Evolutionary conservation across 1,284 basidiomycete genomes (phyloP).

Genomic region (Clitocybe nebularis): DNA sequence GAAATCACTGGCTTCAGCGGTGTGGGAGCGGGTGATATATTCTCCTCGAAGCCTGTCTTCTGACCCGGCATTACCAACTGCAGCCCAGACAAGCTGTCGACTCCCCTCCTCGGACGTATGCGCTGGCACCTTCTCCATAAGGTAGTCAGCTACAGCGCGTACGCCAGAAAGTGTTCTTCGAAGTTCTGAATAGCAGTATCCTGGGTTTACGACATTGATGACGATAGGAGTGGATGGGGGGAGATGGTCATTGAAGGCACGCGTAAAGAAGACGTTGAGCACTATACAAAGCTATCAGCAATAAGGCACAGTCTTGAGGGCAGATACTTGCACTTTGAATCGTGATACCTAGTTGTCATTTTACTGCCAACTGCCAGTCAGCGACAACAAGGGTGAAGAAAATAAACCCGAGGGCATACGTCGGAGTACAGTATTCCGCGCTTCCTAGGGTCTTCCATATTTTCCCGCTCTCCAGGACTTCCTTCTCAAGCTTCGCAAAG

Average conservation of each 20-base stretch:
- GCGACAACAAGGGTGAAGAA: not conserved
- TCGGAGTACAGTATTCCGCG: constrained; percentile 24
- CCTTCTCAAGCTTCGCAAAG: constrained; percentile 20
- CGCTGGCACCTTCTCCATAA: constrained; percentile 26
- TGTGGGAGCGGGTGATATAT: constrained; percentile 25
- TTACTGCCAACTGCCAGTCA: constrained; percentile 9
- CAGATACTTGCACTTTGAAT: constrained; percentile 30
- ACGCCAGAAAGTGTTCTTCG: constrained; percentile 22
- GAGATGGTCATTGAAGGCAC: constrained; percentile 34
- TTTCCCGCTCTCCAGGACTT: constrained; percentile 22
- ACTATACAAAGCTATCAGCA: constrained; percentile 23
- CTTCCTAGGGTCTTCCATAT: constrained; percentile 28
- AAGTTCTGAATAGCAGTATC: constrained; percentile 43
- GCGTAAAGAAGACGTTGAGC: constrained; percentile 39
- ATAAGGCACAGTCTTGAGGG: not conserved
- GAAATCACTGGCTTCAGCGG: constrained; percentile 41
- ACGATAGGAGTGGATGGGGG: constrained; percentile 24
- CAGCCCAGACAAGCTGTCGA: constrained; percentile 38
- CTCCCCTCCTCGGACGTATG: constrained; percentile 38
- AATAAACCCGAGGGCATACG: constrained; percentile 16
- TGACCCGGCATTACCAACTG: constrained; percentile 27
- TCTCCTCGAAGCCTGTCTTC: constrained; percentile 35
- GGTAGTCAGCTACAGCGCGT: constrained; percentile 8
- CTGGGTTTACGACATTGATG: constrained; percentile 38
- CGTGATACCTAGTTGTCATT: constrained; percentile 22